Conservation (phyloP, 768 basidiomycete genomes). For the Multifurca ochricompacta region DNA sequence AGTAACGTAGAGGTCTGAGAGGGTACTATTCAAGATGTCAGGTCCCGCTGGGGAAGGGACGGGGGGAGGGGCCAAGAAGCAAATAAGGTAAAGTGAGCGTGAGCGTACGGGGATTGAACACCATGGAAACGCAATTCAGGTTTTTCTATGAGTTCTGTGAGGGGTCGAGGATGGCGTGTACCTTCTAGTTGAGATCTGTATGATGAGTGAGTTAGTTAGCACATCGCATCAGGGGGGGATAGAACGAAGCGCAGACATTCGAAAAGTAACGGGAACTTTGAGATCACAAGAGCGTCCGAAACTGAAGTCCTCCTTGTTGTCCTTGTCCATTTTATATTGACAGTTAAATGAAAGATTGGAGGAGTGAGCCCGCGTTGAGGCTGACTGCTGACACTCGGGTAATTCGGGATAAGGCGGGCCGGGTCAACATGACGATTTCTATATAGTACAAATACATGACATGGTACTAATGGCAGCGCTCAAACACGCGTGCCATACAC, state of each 20-base stretch:
- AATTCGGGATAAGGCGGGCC: too few species aligned
- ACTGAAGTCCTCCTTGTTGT: constrained; percentile 80
- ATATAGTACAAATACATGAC: background rate
- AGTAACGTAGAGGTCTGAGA: constrained; percentile 90
- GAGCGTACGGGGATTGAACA: constrained; percentile 68
- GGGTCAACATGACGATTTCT: too few species aligned
- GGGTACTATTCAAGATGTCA: constrained; percentile 42
- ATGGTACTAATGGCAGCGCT: background rate
- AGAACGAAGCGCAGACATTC: constrained; percentile 49
- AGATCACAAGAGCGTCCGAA: constrained; percentile 88
- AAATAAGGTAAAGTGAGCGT: background rate
- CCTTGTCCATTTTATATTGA: constrained; percentile 55
- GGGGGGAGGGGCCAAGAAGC: constrained; percentile 1
- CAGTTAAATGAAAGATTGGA: too few species aligned
- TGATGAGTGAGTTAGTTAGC: background rate
- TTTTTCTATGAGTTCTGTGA: constrained; percentile 75
- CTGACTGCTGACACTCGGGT: too few species aligned
- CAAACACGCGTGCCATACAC: constrained; percentile 63
- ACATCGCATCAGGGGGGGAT: background rate
- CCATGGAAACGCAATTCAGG: constrained; percentile 81
- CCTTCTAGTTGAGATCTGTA: constrained; percentile 82
- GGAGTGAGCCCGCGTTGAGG: too few species aligned
- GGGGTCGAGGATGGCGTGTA: constrained; percentile 55
- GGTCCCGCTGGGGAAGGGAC: too few species aligned
- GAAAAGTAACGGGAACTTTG: constrained; percentile 78